Evolutionary conservation across 768 basidiomycete species (phyloP), one percentile per base, ranked within the genome.

Genomic region (Lactarius vividus): DNA sequence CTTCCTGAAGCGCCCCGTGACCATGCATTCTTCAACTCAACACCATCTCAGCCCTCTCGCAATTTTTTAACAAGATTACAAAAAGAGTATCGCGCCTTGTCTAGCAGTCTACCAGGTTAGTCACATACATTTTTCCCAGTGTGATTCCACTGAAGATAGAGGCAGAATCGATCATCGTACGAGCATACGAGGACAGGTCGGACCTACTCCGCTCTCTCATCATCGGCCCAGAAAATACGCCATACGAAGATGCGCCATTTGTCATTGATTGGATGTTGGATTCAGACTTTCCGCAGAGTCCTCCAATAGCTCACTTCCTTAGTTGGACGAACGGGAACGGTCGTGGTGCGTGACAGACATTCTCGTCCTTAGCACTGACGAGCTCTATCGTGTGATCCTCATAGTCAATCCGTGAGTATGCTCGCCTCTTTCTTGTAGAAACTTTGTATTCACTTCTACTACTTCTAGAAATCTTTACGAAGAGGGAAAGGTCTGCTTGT

Each of bases 241-340:
- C 95, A n/a, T 97, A 96, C 70, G 85, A 92, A 75, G 90, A 96
- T 75, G 92, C 93, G 23, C 96, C 95, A 0, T 96, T 96, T 76
- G 88, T 97, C 29, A 96, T 97, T 63, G 95, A 98, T 76, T 94
- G 92, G 92, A 85, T 88, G 82, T 79, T 94, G 13, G 92, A 91
- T 72, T 91, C 86, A 61, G 88, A 89, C 74, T 97, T 89, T 74
- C 94, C 88, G 54, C 85, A 87, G 69, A 85, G 80, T 66, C 94
- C 95, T 15, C 95, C 95, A 0, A 80, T 86, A 62, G 96, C 95
- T 11, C 89, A 92, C 77, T 98, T 98, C 76, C 82, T 88, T 57
- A 94, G 92, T 66, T 96, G 94, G 91, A 97, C 95, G 6, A 93
- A 94, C 75, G 94, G 94, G 3, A 93, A 94, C 73, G 94, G 94